phyloP scores from a whole-genome alignment of 2,329 filamentous ascomycete genomes.

The Pseudocercospora vitis region DNA sequence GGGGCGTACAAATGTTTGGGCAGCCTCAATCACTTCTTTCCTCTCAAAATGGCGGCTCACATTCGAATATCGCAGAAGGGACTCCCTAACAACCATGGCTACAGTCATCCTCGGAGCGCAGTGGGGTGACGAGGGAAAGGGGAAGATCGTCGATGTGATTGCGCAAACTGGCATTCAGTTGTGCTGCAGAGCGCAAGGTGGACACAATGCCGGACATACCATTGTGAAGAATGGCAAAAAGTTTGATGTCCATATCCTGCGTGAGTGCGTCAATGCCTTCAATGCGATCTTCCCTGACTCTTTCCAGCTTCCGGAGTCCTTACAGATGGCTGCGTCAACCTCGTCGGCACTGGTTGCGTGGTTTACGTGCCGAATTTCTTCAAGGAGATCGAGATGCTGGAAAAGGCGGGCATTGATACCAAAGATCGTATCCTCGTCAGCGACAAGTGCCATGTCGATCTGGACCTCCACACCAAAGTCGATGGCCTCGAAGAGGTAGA shows the following conservation, averaged over 20 bases:
- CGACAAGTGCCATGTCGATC: slow-evolving; percentile 63
- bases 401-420: slow-evolving; percentile 61
- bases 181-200: slow-evolving; percentile 60
- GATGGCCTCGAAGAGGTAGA: slow-evolving; percentile 64
- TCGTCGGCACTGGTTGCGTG: slow-evolving; percentile 67
- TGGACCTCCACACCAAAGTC: slow-evolving; percentile 65
- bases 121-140: slow-evolving; percentile 62
- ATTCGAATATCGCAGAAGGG: slow-evolving; percentile 8
- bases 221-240: slow-evolving; percentile 42
- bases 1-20: slow-evolving; percentile 1
- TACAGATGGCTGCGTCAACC: slow-evolving; percentile 68
- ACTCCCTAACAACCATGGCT: slow-evolving; percentile 38
- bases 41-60: slow-evolving; percentile 28
- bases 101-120: slow-evolving; percentile 61
- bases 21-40: slow-evolving; percentile 15
- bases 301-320: slow-evolving; percentile 64
- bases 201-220: slow-evolving; percentile 60
- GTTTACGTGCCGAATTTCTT: slow-evolving; percentile 69
- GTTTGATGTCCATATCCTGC: slow-evolving; percentile 61
- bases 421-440: slow-evolving; percentile 63
- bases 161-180: slow-evolving; percentile 50
- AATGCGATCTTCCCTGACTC: neutral
- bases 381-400: slow-evolving; percentile 61
- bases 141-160: slow-evolving; percentile 56
- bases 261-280: slow-evolving; percentile 27